These are phyloP conservation scores for Nemania serpens DNA, from an alignment of 2,329 filamentous ascomycete species.

Conservation along the genomic window DNA sequence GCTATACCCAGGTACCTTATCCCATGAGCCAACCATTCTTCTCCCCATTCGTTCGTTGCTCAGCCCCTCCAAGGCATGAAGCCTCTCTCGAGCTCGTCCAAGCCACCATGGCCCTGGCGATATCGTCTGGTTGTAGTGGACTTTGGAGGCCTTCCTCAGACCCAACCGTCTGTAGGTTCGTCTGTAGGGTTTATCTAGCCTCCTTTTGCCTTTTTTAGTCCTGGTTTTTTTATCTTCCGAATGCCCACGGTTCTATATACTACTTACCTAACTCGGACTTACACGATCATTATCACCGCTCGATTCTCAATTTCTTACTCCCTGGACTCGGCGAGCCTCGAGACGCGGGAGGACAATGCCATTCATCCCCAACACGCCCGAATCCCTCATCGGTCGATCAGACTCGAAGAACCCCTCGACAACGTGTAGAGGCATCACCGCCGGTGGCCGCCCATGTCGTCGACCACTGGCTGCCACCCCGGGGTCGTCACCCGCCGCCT, in stretches of 20 bases:
- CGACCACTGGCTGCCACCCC: slow-evolving; percentile 63
- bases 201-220: no score
- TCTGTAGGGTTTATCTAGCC: no score
- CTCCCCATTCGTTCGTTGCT: slow-evolving; percentile 10
- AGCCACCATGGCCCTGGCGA: slow-evolving; percentile 15
- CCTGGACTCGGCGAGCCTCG: neutral
- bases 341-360: slow-evolving; percentile 55
- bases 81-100: no score
- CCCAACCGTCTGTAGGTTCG: neutral
- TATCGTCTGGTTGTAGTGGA: slow-evolving; percentile 14
- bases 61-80: no score
- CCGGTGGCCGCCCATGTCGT: slow-evolving; percentile 81
- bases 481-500: slow-evolving; percentile 38
- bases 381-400: slow-evolving; percentile 75
- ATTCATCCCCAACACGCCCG: slow-evolving; percentile 74
- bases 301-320: neutral
- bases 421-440: slow-evolving; percentile 88
- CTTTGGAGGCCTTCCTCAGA: neutral
- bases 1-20: no score
- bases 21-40: neutral
- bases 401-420: slow-evolving; percentile 84
- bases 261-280: neutral
- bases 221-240: no score
- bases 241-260: no score
- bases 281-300: neutral